These are phyloP conservation scores for Hypomyces rosellus DNA, from an alignment of 2,329 filamentous ascomycete genomes.

Conservation along the genomic window DNA sequence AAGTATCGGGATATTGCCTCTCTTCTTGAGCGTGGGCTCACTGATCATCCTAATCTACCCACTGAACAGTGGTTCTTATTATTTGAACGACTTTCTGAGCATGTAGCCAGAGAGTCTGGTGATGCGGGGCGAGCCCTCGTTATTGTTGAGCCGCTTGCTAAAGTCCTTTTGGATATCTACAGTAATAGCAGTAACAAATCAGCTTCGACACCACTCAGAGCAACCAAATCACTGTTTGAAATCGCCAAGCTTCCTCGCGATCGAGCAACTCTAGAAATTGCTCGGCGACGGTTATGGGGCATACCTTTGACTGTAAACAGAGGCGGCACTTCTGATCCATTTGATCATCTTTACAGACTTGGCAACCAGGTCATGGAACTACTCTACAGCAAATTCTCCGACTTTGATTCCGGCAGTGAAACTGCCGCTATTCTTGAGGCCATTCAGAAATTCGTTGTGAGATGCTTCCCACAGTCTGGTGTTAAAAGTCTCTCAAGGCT, in stretches of 20 bases:
- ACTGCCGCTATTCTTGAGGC: constrained; percentile 46
- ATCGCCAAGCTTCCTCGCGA: constrained; percentile 51
- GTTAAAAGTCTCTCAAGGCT: constrained; percentile 51
- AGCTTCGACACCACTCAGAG: constrained; percentile 25
- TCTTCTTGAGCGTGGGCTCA: constrained; percentile 58
- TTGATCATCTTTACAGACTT: constrained; percentile 59
- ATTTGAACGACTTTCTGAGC: constrained; percentile 49
- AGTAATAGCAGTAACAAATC: constrained; percentile 13
- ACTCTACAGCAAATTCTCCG: constrained; percentile 45
- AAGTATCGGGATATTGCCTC: constrained; percentile 65
- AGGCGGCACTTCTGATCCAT: constrained; percentile 53
- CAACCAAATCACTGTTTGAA: constrained; percentile 38
- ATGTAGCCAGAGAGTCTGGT: constrained; percentile 57
- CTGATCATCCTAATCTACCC: constrained; percentile 41
- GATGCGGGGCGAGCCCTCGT: constrained; percentile 60
- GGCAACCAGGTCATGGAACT: constrained; percentile 45
- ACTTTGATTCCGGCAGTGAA: constrained; percentile 30
- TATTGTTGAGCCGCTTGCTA: constrained; percentile 66
- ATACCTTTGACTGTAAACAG: constrained; percentile 22
- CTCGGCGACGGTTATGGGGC: constrained; percentile 58
- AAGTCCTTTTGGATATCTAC: constrained; percentile 37
- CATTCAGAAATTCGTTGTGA: constrained; percentile 45
- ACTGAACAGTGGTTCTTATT: constrained; percentile 46
- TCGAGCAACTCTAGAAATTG: constrained; percentile 57
- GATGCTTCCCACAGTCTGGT: constrained; percentile 44